Conservation (phyloP, 352 stramenopile genomes). For the Globisporangium barbulae region DNA sequence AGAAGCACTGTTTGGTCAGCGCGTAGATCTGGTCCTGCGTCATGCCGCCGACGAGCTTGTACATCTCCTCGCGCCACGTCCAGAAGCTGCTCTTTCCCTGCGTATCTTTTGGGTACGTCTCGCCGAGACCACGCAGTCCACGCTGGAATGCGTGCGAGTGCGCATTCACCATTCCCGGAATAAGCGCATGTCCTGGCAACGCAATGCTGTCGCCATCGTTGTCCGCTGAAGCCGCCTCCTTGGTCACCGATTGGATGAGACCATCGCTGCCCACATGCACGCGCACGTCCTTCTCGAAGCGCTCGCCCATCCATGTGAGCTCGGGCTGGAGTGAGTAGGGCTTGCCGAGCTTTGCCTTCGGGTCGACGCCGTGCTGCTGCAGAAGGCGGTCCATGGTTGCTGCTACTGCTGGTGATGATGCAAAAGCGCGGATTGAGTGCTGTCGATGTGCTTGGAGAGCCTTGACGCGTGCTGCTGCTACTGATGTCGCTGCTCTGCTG, state of each 20-base stretch:
- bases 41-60: slow-evolving; percentile 71
- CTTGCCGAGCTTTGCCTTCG: slow-evolving; percentile 7
- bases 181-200: slow-evolving; percentile 45
- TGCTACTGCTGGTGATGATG: neutral
- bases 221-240: neutral
- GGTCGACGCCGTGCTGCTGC: slow-evolving; percentile 9
- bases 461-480: neutral
- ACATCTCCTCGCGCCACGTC: slow-evolving; percentile 85
- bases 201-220: slow-evolving; percentile 12
- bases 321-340: slow-evolving; percentile 57
- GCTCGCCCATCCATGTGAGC: slow-evolving; percentile 62
- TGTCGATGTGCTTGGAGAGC: neutral
- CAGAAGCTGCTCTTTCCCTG: slow-evolving; percentile 60
- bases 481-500: neutral
- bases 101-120: slow-evolving; percentile 57
- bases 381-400: slow-evolving; percentile 24
- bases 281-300: slow-evolving; percentile 48
- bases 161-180: slow-evolving; percentile 78
- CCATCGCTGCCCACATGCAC: slow-evolving; percentile 52
- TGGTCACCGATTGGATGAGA: slow-evolving; percentile 36
- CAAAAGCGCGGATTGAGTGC: neutral
- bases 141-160: slow-evolving; percentile 81
- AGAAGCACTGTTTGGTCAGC: slow-evolving; percentile 72
- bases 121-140: slow-evolving; percentile 61
- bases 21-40: slow-evolving; percentile 59